Percentiles rank a stretch among this genome's conserved stretches.
phyloP scores from a whole-genome alignment of 768 basidiomycete species.

The Trametes sanguinea region DNA sequence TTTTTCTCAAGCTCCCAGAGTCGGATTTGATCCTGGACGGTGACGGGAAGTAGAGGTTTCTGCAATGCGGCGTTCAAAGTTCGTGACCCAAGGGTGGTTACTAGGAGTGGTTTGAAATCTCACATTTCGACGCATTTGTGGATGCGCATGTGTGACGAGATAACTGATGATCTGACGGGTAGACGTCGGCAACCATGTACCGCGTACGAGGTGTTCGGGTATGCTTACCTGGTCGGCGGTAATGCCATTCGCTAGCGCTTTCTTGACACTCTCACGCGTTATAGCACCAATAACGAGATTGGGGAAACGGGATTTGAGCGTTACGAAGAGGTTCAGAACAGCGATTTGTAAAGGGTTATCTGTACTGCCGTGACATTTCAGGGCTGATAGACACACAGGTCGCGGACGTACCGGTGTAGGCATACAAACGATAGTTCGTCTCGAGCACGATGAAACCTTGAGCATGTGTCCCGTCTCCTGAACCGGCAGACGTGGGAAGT shows the following conservation, averaged over 20 bases:
- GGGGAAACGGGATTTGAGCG: constrained; percentile 91
- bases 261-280: constrained; percentile 93
- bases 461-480: constrained; percentile 56
- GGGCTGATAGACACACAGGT: neutral
- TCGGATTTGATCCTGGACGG: constrained; percentile 96
- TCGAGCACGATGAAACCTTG: constrained; percentile 96
- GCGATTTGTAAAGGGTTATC: constrained; percentile 96
- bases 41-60: constrained; percentile 94
- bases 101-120: constrained; percentile 27
- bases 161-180: constrained; percentile 81
- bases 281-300: constrained; percentile 96
- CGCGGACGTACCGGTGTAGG: constrained; percentile 78
- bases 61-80: constrained; percentile 34
- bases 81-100: neutral
- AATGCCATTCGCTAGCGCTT: constrained; percentile 92
- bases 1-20: constrained; percentile 97
- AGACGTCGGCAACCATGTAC: constrained; percentile 9
- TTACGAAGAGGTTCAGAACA: constrained; percentile 91
- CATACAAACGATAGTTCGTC: constrained; percentile 97
- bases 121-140: constrained; percentile 96
- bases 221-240: constrained; percentile 85
- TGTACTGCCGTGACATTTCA: constrained; percentile 35
- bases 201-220: neutral
- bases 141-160: constrained; percentile 91
- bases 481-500: constrained; percentile 60